phyloP scores from a whole-genome alignment of 345 rosid genomes.

The Angophora floribunda region DNA sequence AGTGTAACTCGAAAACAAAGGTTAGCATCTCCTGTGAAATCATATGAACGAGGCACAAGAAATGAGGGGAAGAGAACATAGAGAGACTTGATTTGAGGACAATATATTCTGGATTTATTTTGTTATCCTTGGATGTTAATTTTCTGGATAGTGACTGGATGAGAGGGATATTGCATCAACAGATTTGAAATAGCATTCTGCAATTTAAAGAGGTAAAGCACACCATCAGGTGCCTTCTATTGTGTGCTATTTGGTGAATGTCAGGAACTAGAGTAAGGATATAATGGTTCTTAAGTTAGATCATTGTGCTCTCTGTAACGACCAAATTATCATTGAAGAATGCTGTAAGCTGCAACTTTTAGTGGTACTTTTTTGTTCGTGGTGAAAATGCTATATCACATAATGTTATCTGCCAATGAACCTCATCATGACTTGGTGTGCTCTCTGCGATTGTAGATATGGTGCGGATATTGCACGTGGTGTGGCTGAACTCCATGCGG shows the following conservation, averaged over 20 bases:
- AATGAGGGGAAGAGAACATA: neutral
- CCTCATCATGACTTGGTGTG: slow-evolving; percentile 7
- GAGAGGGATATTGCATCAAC: neutral
- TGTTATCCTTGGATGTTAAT: neutral
- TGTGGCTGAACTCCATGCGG: slow-evolving; percentile 95
- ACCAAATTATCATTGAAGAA: neutral
- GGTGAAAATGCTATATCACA: neutral
- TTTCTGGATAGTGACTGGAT: neutral
- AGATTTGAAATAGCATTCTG: neutral
- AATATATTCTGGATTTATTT: neutral
- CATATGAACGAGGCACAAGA: neutral
- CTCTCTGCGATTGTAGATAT: slow-evolving; percentile 50
- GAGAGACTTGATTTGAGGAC: neutral
- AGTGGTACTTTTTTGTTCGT: neutral
- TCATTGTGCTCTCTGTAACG: neutral
- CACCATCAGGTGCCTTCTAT: neutral
- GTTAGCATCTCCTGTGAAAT: neutral
- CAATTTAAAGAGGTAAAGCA: neutral
- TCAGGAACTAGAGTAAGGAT: neutral
- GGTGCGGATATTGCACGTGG: slow-evolving; percentile 95
- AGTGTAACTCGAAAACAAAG: neutral
- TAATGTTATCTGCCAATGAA: neutral
- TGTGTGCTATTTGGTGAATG: neutral
- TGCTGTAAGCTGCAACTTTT: neutral
- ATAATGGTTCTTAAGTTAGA: neutral